These are phyloP conservation scores for Fusarium sp. DNA, from an alignment of 2,329 filamentous ascomycete genomes.

Conservation along the genomic window DNA sequence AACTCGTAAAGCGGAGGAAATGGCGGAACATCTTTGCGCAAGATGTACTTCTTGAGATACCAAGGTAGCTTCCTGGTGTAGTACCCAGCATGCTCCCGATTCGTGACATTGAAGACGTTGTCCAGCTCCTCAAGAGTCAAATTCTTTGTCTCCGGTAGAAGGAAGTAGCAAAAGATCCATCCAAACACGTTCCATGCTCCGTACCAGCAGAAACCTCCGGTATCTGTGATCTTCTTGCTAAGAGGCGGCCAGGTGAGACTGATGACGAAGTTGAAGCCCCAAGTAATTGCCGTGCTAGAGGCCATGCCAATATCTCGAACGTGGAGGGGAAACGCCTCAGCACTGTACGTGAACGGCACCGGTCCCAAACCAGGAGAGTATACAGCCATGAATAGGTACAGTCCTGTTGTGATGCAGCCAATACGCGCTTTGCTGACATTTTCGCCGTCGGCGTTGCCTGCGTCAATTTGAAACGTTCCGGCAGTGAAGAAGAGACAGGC, in stretches of 20 bases:
- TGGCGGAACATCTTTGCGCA: slow-evolving; percentile 49
- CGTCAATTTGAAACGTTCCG: slow-evolving; percentile 63
- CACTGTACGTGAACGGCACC: slow-evolving; percentile 73
- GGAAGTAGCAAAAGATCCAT: slow-evolving; percentile 53
- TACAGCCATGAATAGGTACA: slow-evolving; percentile 59
- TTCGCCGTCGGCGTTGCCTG: no score
- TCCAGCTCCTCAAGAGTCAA: slow-evolving; percentile 55
- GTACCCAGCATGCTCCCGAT: slow-evolving; percentile 51
- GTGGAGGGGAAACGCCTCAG: slow-evolving; percentile 72
- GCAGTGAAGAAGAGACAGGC: slow-evolving; percentile 69
- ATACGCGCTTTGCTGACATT: slow-evolving; percentile 43
- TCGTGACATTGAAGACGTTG: slow-evolving; percentile 52
- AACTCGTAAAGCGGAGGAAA: slow-evolving; percentile 53
- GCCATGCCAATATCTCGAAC: slow-evolving; percentile 71
- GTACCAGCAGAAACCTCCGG: slow-evolving; percentile 59
- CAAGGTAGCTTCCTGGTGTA: slow-evolving; percentile 52
- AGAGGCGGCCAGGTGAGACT: slow-evolving; percentile 54
- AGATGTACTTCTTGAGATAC: slow-evolving; percentile 51
- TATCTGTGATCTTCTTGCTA: slow-evolving; percentile 42
- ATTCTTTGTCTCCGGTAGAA: slow-evolving; percentile 56
- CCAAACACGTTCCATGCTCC: slow-evolving; percentile 56
- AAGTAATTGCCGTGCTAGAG: slow-evolving; percentile 59
- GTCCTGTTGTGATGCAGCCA: slow-evolving; percentile 54
- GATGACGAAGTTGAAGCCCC: slow-evolving; percentile 59
- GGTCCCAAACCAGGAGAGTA: slow-evolving; percentile 69